phyloP scores from a whole-genome alignment of 2,329 filamentous ascomycete genomes.

The Cordyceps fumosorosea region DNA sequence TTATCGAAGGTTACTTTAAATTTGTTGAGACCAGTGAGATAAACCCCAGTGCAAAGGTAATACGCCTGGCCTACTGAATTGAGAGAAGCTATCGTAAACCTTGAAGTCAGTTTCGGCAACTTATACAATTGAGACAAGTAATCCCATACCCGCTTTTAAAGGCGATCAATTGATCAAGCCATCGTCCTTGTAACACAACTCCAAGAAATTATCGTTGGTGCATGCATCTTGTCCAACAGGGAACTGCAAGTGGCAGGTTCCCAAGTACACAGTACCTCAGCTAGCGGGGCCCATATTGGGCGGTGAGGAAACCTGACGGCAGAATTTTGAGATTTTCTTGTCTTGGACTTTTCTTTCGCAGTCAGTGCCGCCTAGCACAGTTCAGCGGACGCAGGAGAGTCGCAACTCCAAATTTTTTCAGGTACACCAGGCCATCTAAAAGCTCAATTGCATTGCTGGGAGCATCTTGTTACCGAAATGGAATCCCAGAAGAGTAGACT shows the following conservation, averaged over 20 bases:
- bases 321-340: constrained; percentile 14
- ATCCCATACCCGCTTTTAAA: no score
- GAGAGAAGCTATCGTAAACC: no score
- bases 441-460: no score
- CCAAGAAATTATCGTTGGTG: no score
- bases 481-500: neutral
- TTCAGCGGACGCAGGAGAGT: neutral
- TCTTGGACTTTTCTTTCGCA: neutral
- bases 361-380: neutral
- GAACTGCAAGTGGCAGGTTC: no score
- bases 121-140: no score
- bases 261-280: neutral
- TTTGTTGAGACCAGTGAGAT: neutral
- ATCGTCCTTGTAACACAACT: no score
- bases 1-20: neutral
- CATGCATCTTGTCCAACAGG: no score
- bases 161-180: no score
- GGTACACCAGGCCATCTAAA: neutral
- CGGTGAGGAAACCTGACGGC: constrained; percentile 13
- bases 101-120: no score
- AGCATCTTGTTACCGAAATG: neutral
- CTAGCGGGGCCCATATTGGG: neutral
- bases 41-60: no score
- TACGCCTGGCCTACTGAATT: no score
- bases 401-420: neutral